Evolutionary conservation across 2,329 filamentous ascomycete species (phyloP), one percentile per base, ranked within the genome.

Genomic region (Monilinia vaccinii-corymbosi): DNA sequence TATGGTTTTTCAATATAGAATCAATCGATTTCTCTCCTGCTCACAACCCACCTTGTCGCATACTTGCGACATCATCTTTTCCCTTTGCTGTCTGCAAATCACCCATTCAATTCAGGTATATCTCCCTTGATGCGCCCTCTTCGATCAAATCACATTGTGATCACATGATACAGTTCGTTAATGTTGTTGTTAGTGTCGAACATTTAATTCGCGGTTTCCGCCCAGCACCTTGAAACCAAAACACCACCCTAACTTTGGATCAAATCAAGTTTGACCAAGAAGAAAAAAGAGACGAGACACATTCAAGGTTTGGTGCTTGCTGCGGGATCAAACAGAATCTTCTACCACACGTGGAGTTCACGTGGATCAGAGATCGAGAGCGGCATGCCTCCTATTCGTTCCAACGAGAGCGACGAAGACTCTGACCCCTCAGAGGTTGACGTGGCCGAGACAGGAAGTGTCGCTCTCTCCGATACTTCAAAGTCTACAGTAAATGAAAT

Each of bases 131-230:
- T 53, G 44, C 38, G 44, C 51, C 21, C 51, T 10, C 28, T 53
- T 44, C 10, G 13, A 21, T 42, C 11, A 28, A 18, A 28, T 8
- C 21, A 42, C 16, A 32, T 7, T 14, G 18, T 18, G 14, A 42
- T 55, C 51, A 55, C 51, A 55, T 55, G 51, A 55, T 44, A 32
- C n/a, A 11, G n/a, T 7, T 55, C 32, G 32, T 55, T 34, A 13
- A 44, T 45, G 23, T 23, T 25, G 13, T 44, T 9, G 25, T 44
- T 44, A 28, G 13, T 7, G 4, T 40, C 23, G 21, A 18, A 11
- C 28, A 32, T 23, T 44, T 55, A 32, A 34, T 44, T 55, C 25
- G 45, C 51, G 21, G 32, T 55, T 18, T 18, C n/a, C 14, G 18
- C 18, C 8, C 10, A 28, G 2, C 31, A 52, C 50, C 42, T 31